Evolutionary conservation across 1,139 yeast species (phyloP), one percentile per base, ranked within the genome.

Genomic region (Kurtzmaniella quercitrusa): DNA sequence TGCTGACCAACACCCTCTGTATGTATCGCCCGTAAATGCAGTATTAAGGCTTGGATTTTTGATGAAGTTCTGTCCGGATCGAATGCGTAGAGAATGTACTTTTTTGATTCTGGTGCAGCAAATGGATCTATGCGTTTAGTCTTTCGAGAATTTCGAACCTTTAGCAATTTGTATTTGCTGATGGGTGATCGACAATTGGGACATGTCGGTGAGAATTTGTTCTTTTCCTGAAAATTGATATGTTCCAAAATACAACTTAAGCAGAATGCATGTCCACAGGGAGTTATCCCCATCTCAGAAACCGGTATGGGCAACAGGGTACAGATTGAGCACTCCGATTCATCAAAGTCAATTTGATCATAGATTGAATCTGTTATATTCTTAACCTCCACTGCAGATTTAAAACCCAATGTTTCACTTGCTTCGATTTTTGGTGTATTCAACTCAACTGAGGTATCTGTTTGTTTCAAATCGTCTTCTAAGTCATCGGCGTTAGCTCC

Each of bases 251-350:
- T 57, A 61, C 97, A 91, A 12, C 71, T 68, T 38, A 82, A 66
- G 59, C 98, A 91, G 47, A 84, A 88, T 36, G 80, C 66, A 61
- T 91, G 98, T 30, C 86, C 84, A 64, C 98, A 91, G 36, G 80
- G 81, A 0, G 96, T 85, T 11, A 88, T 70, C 0, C 82, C 73
- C 51, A 82, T 72, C 21, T 82, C 80, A 3, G 76, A 74, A 1
- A 65, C 41, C 1, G 74, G 68, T 11, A 88, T 84, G 1, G 83
- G 79, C 6, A 77, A 78, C 2, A 76, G 71, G 0, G 94, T 83
- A 58, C 98, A 91, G 22, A 91, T 87, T 0, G 95, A 81, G 55
- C 98, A 91, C 58, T 89, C 96, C 1, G 79, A 61, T 3, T 72
- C 73, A n/a, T 62, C 66, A n/a, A 78, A 54, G 4, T 66, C 62